Evolutionary conservation across 2,329 filamentous ascomycete species (phyloP), one percentile per base, ranked within the genome.

Genomic region (Penicillium sp.): DNA sequence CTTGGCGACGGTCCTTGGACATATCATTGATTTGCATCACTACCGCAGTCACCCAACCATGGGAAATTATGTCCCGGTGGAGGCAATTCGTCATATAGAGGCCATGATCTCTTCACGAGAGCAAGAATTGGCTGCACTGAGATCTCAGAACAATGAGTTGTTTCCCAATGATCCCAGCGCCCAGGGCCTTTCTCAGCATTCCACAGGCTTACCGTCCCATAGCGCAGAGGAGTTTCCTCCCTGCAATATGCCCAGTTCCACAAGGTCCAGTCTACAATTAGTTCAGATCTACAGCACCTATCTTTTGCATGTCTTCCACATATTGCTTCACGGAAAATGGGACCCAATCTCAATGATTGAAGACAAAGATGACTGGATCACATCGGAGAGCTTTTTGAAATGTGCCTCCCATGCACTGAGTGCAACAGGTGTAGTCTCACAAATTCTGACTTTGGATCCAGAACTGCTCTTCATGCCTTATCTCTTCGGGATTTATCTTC

Each of bases 381-480:
- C 79, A 3, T 78, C 79, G 2, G 64, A 74, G 13, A 71, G 73
- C 3, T 82, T 82, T 63, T 71, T 74, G 27, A 73, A 77, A 57
- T 80, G 78, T 55, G 79, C 79, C 4, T 74, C 75, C 1, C 79
- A 81, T 58, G 77, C 80, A 24, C 77, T 82, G 50, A 74, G 76
- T 1, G 79, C 80, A 0, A 78, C 78, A 2, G 74, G 80, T 44
- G 76, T 77, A 2, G 74, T 82, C 16, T 76, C 74, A 14, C 70
- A 75, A 9, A 82, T 83, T 51, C 68, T 83, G 7, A 69, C 72
- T 2, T 70, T 76, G n/a, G 81, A 83, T 59, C 78, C 78, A 3
- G 79, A 82, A 58, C 70, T 82, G 31, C 78, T 76, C 0, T 82
- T 82, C 51, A 82, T 82, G 78, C 79, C 81, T 1, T 82, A 81